These are phyloP conservation scores for Haematococcus lacustris DNA, from an alignment of 139 green algal genomes.

Conservation along the genomic window DNA sequence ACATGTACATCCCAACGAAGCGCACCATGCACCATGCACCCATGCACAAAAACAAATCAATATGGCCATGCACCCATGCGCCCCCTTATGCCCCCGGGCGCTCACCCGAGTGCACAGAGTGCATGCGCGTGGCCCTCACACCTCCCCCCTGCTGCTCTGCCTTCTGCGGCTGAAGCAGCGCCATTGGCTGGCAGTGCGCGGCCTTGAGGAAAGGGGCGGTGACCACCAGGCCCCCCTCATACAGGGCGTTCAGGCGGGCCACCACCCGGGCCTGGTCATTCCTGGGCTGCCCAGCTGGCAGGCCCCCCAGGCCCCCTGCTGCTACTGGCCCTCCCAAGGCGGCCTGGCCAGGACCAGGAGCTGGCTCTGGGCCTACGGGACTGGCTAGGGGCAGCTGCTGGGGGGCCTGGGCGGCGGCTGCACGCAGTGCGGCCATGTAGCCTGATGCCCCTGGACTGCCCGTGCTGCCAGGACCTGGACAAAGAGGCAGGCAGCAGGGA, in stretches of 20 bases:
- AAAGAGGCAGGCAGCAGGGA: background rate
- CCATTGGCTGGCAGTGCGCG: no score
- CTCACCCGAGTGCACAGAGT: no score
- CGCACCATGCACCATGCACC: no score
- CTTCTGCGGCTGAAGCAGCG: no score
- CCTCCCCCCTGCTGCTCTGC: no score
- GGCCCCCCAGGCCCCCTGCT: background rate
- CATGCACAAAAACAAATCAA: no score
- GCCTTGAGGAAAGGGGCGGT: constrained; percentile 80
- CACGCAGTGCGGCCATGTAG: background rate
- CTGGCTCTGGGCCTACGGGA: background rate
- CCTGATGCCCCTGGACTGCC: background rate
- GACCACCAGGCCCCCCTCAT: constrained; percentile 65
- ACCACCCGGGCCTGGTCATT: constrained; percentile 18
- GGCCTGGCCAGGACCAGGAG: background rate
- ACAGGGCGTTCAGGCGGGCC: constrained; percentile 51
- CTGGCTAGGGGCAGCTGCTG: background rate
- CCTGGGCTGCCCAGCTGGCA: background rate
- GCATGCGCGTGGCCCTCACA: no score
- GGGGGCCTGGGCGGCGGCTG: background rate
- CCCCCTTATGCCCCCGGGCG: no score
- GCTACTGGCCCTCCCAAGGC: no score
- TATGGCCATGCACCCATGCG: no score
- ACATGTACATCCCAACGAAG: no score
- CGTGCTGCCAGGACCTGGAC: background rate